These are phyloP conservation scores for Arxiozyma telluris DNA, from an alignment of 1,139 yeast genomes.

Conservation along the genomic window DNA sequence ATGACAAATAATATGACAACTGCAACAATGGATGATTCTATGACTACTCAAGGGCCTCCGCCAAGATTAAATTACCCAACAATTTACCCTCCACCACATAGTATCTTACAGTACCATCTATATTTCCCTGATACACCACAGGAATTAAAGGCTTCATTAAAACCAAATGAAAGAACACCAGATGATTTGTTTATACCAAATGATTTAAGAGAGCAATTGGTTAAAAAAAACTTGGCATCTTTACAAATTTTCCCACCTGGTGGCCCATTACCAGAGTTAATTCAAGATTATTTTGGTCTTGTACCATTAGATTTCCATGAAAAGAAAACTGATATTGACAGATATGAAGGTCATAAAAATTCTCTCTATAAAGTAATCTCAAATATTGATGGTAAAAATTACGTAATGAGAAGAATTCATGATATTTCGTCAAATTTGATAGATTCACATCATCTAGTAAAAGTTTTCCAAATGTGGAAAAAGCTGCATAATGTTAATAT, in stretches of 20 bases:
- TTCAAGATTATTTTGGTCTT: conserved; percentile 77
- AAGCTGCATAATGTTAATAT: conserved; percentile 47
- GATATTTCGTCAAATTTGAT: conserved; percentile 39
- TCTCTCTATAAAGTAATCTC: conserved; percentile 74
- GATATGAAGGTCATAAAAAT: conserved; percentile 49
- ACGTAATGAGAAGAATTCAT: conserved; percentile 68
- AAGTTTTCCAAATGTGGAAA: conserved; percentile 45
- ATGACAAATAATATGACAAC: not conserved
- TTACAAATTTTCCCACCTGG: conserved; percentile 44
- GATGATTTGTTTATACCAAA: conserved; percentile 65
- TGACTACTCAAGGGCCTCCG: not conserved
- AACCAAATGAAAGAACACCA: conserved; percentile 62
- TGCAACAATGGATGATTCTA: not conserved
- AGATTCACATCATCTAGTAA: conserved; percentile 47
- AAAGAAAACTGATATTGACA: conserved; percentile 35
- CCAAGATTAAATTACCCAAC: conserved; percentile 19
- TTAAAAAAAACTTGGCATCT: conserved; percentile 71
- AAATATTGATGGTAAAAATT: conserved; percentile 68
- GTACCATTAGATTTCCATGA: conserved; percentile 71
- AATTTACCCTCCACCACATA: conserved; percentile 30
- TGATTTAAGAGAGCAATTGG: conserved; percentile 62
- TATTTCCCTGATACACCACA: conserved; percentile 90
- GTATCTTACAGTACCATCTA: conserved; percentile 68
- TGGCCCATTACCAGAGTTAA: conserved; percentile 35
- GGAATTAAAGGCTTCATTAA: conserved; percentile 48